Conservation (phyloP, 345 rosid genomes). For the Arabidopsis arenosa region DNA sequence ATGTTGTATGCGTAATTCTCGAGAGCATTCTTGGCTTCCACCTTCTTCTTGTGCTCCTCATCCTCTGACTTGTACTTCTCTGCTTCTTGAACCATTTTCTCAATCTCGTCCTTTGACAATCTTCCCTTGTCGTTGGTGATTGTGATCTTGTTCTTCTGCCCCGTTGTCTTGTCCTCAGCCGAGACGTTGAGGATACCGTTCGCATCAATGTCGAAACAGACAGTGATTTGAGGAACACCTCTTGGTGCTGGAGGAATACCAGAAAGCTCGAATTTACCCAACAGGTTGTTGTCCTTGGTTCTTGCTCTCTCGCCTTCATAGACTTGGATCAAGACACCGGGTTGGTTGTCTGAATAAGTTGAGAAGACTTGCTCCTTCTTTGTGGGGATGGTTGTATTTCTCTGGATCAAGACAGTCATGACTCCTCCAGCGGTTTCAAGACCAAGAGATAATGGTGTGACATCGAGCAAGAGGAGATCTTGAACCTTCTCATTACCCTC, state of each 20-base stretch:
- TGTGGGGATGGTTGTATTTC: conserved; percentile 81
- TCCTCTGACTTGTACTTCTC: conserved; percentile 82
- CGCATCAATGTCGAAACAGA: conserved; percentile 81
- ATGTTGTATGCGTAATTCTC: conserved; percentile 73
- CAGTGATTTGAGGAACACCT: conserved; percentile 80
- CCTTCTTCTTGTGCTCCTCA: conserved; percentile 78
- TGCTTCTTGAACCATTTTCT: conserved; percentile 81
- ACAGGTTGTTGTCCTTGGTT: conserved; percentile 72
- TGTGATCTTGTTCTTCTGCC: conserved; percentile 80
- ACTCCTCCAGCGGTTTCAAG: conserved; percentile 80
- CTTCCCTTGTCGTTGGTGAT: conserved; percentile 81
- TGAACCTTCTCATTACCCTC: conserved; percentile 85
- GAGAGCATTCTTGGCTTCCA: conserved; percentile 63
- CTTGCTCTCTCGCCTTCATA: conserved; percentile 81
- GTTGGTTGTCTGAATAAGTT: conserved; percentile 75
- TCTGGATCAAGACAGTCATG: conserved; percentile 70
- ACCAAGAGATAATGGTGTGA: conserved; percentile 71
- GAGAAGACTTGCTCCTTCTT: conserved; percentile 82
- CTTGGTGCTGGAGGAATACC: conserved; percentile 87
- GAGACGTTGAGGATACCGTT: conserved; percentile 78
- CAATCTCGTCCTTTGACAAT: conserved; percentile 73
- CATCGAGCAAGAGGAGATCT: conserved; percentile 69
- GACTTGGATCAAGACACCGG: conserved; percentile 75
- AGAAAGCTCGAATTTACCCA: conserved; percentile 77
- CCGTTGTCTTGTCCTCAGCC: conserved; percentile 74